phyloP scores from a whole-genome alignment of 768 basidiomycete species.

The Podaxis sp. region DNA sequence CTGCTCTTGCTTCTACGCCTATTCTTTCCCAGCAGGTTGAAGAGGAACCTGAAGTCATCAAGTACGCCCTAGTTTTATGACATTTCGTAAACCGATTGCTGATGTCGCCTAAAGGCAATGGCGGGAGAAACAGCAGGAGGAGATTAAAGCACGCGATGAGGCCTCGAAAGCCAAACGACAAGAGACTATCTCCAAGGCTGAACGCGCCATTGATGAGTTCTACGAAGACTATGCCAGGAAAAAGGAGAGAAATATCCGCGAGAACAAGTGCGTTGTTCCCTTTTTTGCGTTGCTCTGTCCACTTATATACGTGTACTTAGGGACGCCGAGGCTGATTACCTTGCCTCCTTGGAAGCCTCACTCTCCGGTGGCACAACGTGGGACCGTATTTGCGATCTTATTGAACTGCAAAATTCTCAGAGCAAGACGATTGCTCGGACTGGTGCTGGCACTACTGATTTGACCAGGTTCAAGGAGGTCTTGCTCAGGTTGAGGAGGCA shows the following conservation, averaged over 20 bases:
- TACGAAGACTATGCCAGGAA: constrained; percentile 85
- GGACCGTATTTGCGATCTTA: constrained; percentile 84
- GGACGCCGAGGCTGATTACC: constrained; percentile 82
- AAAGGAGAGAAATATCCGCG: constrained; percentile 87
- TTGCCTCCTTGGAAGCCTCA: constrained; percentile 67
- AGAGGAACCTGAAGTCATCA: constrained; percentile 86
- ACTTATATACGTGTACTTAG: constrained; percentile 37
- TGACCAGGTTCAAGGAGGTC: constrained; percentile 90
- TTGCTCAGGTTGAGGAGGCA: constrained; percentile 86
- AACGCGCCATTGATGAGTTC: constrained; percentile 85
- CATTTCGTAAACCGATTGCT: neutral
- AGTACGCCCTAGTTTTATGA: constrained; percentile 40
- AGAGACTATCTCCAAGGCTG: constrained; percentile 82
- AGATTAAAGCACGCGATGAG: constrained; percentile 83
- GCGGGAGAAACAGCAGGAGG: constrained; percentile 83
- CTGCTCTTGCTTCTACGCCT: constrained; percentile 69
- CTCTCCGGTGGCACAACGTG: constrained; percentile 92
- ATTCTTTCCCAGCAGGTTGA: constrained; percentile 70
- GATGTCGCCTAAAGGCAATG: constrained; percentile 57
- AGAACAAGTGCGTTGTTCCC: constrained; percentile 76
- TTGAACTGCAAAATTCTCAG: constrained; percentile 94
- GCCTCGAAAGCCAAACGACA: constrained; percentile 73
- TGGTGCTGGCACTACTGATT: constrained; percentile 85
- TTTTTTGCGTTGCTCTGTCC: constrained; percentile 2
- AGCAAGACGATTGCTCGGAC: constrained; percentile 92